Percentiles rank a stretch among this genome's conserved stretches.
phyloP scores from a whole-genome alignment of 805 yeast species.

The Maudiozyma saulgeensis region DNA sequence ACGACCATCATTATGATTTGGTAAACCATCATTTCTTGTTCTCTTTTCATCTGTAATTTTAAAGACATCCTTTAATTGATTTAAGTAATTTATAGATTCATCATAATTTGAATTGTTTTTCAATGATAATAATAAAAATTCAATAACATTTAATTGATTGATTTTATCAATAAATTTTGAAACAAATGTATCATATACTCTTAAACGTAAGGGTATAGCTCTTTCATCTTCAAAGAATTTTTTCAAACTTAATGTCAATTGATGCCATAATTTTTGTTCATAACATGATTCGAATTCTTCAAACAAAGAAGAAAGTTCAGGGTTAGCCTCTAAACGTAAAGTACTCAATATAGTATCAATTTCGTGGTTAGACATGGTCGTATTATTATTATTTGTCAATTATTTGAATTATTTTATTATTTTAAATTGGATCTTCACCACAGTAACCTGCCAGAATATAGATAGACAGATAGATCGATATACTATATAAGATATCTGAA shows the following conservation, averaged over 20 bases:
- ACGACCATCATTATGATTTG: constrained; percentile 43
- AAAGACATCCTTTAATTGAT: constrained; percentile 37
- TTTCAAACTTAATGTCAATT: constrained; percentile 60
- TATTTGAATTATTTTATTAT: no score
- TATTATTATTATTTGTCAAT: no score
- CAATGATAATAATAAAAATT: constrained; percentile 53
- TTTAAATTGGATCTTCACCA: no score
- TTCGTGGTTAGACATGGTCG: constrained; percentile 10
- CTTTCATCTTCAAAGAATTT: constrained; percentile 50
- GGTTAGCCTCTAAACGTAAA: constrained; percentile 56
- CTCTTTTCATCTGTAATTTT: constrained; percentile 29
- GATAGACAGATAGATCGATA: no score
- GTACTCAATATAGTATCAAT: constrained; percentile 29
- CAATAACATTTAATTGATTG: constrained; percentile 70
- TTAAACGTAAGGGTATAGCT: constrained; percentile 47
- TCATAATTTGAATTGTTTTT: constrained; percentile 33
- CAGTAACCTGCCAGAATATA: no score
- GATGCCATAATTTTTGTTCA: constrained; percentile 92
- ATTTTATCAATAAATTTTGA: constrained; percentile 56
- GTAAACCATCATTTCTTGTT: constrained; percentile 29
- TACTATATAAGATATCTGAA: no score
- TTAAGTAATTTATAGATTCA: constrained; percentile 45
- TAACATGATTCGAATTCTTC: constrained; percentile 63
- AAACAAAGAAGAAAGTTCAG: constrained; percentile 46
- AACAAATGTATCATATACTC: constrained; percentile 64